Evolutionary conservation across 2,329 filamentous ascomycete genomes (phyloP).

Genomic region (Botrytis galanthina): DNA sequence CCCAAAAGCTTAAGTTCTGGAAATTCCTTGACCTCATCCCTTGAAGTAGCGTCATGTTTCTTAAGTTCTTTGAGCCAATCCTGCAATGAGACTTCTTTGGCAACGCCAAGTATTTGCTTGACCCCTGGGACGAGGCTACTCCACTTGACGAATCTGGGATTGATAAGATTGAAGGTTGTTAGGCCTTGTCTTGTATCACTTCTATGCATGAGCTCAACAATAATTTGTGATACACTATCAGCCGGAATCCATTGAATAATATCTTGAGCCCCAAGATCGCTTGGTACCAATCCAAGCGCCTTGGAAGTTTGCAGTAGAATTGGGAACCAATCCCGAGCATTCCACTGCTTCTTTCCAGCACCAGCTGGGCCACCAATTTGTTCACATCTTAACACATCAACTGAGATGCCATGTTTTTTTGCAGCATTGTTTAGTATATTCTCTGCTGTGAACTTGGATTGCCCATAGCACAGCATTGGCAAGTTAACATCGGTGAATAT

Average conservation of each 20-base stretch:
- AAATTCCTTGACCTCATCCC: slow-evolving; percentile 46
- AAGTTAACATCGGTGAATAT: slow-evolving; percentile 38
- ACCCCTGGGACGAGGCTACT: neutral
- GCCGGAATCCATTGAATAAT: slow-evolving; percentile 47
- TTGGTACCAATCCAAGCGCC: neutral
- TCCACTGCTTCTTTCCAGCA: slow-evolving; percentile 49
- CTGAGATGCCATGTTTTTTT: slow-evolving; percentile 40
- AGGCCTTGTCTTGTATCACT: neutral
- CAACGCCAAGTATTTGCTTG: neutral
- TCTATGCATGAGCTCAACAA: neutral
- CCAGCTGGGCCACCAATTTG: slow-evolving; percentile 46
- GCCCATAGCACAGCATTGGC: slow-evolving; percentile 32
- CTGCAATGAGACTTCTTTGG: neutral
- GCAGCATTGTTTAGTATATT: slow-evolving; percentile 44
- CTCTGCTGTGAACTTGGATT: slow-evolving; percentile 32
- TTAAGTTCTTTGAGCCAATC: neutral
- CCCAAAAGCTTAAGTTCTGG: slow-evolving; percentile 50
- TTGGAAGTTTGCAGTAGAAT: neutral
- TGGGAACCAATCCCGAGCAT: slow-evolving; percentile 50
- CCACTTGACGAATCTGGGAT: neutral
- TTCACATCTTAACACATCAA: slow-evolving; percentile 46
- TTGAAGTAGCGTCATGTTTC: neutral
- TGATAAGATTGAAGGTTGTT: neutral
- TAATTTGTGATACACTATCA: neutral
- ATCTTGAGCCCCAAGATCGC: slow-evolving; percentile 37